Conservation (phyloP, 306 rosid species). For the Neltuma alba region DNA sequence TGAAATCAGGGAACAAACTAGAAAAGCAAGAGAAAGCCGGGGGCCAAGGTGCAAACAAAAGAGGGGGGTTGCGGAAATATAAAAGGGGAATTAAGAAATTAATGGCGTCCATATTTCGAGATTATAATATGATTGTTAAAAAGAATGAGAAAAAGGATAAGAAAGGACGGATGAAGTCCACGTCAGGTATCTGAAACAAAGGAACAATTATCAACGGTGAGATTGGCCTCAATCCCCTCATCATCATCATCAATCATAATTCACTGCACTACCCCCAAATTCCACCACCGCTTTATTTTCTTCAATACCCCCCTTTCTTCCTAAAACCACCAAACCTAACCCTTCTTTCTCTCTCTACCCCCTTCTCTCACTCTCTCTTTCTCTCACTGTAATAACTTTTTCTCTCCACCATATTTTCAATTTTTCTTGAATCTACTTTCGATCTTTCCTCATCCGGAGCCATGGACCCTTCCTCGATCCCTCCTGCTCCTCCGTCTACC, state of each 20-base stretch:
- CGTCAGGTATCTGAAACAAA: conserved; percentile 36
- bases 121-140: neutral
- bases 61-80: neutral
- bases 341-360: neutral
- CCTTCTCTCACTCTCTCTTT: neutral
- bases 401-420: conserved; percentile 26
- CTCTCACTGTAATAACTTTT: conserved; percentile 16
- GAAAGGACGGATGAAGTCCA: conserved; percentile 34
- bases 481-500: conserved; percentile 24
- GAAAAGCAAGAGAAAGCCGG: neutral
- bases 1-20: neutral
- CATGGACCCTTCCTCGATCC: conserved; percentile 67
- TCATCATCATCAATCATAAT: conserved; percentile 27
- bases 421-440: conserved; percentile 42
- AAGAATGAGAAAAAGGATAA: neutral
- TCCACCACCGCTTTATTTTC: conserved; percentile 17
- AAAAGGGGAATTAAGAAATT: neutral
- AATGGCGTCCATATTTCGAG: neutral
- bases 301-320: conserved; percentile 24
- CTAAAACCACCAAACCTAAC: conserved; percentile 43
- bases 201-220: conserved; percentile 34
- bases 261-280: neutral
- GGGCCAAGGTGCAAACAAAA: conserved; percentile 2
- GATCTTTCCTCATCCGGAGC: conserved; percentile 16
- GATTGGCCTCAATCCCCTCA: conserved; percentile 35